Conservation (phyloP, 148 eudicot genomes). For the Salicornia ramosissima region DNA sequence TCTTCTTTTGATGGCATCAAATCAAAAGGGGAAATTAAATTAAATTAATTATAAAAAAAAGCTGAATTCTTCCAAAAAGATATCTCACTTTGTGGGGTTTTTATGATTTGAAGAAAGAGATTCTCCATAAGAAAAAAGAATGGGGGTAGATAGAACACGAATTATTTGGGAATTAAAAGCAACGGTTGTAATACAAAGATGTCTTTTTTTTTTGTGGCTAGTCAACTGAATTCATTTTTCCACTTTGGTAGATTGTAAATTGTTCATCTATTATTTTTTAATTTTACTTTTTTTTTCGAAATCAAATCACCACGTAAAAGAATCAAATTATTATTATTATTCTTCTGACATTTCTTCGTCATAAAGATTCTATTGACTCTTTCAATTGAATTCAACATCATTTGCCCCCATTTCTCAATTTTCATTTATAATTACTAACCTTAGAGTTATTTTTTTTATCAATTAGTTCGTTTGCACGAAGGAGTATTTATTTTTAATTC, state of each 20-base stretch:
- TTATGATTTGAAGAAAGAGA: not conserved
- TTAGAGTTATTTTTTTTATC: too few relatives aligned
- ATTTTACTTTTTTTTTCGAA: not conserved
- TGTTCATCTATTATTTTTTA: not conserved
- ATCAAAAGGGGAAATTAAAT: too few relatives aligned
- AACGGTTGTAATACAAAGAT: slow-evolving; percentile 27
- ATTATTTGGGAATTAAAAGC: slow-evolving; percentile 20
- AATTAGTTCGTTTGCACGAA: too few relatives aligned
- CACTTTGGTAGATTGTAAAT: slow-evolving; percentile 26
- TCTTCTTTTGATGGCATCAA: too few relatives aligned
- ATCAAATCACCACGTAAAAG: slow-evolving; percentile 16
- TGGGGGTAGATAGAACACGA: not conserved
- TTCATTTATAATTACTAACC: too few relatives aligned
- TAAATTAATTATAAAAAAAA: too few relatives aligned
- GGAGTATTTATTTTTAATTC: too few relatives aligned
- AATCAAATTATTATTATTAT: slow-evolving; percentile 2
- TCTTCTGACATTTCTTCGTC: not conserved
- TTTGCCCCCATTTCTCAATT: not conserved
- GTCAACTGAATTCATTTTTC: slow-evolving; percentile 29
- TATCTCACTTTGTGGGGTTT: not conserved
- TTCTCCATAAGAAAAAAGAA: not conserved
- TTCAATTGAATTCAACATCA: slow-evolving; percentile 3
- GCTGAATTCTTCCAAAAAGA: not conserved
- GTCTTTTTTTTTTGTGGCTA: not conserved
- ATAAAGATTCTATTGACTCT: slow-evolving; percentile 3